Conservation (phyloP, 306 rosid genomes). For the Rosa rugosa region DNA sequence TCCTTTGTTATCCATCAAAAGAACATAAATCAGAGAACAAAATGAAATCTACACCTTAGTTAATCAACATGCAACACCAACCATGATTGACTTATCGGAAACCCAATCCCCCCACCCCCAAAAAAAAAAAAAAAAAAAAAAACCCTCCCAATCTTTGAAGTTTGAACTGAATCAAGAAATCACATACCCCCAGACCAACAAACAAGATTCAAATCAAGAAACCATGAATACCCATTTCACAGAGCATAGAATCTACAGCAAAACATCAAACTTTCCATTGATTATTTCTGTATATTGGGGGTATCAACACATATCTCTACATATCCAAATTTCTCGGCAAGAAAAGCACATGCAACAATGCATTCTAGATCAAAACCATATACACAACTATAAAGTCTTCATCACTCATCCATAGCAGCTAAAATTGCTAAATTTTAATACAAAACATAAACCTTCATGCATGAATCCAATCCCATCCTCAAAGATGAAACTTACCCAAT, state of each 20-base stretch:
- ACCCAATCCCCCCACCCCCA: not conserved
- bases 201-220: constrained; percentile 18
- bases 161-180: constrained; percentile 14
- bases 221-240: constrained; percentile 13
- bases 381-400: not conserved
- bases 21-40: constrained; percentile 23
- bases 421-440: constrained; percentile 14
- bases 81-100: not conserved
- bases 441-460: not conserved
- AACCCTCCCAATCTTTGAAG: not conserved
- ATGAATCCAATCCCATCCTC: constrained; percentile 16
- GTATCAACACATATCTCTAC: not conserved
- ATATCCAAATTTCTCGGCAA: constrained; percentile 15
- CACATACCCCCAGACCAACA: not conserved
- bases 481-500: constrained; percentile 16
- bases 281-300: not conserved
- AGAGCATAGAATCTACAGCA: too few species aligned
- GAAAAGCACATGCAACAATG: constrained; percentile 33
- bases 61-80: constrained; percentile 18
- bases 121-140: not conserved
- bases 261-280: not conserved
- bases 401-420: constrained; percentile 15
- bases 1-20: constrained; percentile 24
- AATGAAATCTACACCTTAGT: constrained; percentile 5
- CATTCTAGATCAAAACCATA: constrained; percentile 26